Conservation (phyloP, 768 basidiomycete species). For the Tephrocybe sp. region DNA sequence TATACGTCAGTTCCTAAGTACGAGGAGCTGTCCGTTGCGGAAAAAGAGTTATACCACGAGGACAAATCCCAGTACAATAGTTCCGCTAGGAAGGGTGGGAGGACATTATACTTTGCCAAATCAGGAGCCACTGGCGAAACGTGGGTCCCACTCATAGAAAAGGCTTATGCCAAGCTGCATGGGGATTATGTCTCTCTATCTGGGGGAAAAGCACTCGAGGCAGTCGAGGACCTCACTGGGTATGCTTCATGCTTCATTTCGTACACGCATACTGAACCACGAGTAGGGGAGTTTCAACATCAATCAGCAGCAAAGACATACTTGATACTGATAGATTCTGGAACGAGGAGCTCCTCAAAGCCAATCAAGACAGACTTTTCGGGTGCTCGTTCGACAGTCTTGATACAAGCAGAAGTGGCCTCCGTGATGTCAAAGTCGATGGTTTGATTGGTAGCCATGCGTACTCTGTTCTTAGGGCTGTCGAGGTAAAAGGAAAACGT, state of each 20-base stretch:
- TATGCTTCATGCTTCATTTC: constrained; percentile 17
- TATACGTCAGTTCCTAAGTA: constrained; percentile 48
- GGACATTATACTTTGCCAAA: constrained; percentile 48
- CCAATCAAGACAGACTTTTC: constrained; percentile 51
- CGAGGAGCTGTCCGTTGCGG: constrained; percentile 38
- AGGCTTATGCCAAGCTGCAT: constrained; percentile 56
- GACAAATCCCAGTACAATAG: constrained; percentile 45
- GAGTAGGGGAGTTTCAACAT: constrained; percentile 40
- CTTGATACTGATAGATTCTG: constrained; percentile 50
- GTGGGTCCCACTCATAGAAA: constrained; percentile 60
- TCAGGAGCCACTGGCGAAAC: constrained; percentile 47
- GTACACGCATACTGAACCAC: background rate
- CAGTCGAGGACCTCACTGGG: constrained; percentile 58
- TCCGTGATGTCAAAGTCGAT: constrained; percentile 21
- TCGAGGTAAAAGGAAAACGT: constrained; percentile 36
- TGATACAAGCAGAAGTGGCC: constrained; percentile 24
- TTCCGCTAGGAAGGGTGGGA: constrained; percentile 45
- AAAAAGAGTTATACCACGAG: constrained; percentile 48
- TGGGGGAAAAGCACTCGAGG: constrained; percentile 40
- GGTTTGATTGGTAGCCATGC: constrained; percentile 36
- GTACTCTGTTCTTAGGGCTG: constrained; percentile 39
- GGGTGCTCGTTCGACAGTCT: constrained; percentile 44
- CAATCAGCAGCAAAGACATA: constrained; percentile 46
- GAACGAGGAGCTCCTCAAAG: constrained; percentile 48
- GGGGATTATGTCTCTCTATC: constrained; percentile 39